Base-by-base conservation (phyloP, 495 filamentous ascomycete species). In the Penicillium malachiteum region DNA sequence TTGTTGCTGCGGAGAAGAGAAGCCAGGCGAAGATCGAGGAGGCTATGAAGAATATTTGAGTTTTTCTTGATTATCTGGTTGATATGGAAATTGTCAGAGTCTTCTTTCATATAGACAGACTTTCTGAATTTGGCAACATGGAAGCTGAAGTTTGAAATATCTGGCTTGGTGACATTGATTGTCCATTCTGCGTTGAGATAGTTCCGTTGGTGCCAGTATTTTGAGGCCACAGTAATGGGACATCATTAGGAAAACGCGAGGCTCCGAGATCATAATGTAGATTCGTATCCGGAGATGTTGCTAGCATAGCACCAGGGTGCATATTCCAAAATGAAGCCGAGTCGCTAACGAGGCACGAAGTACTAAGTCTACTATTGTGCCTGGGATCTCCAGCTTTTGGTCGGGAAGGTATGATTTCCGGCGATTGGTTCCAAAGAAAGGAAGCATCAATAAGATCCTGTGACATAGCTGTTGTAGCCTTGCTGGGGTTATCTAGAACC, bases 1-100 rank as follows among this genome's bases (percentile, higher is more conserved):
- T 65, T 42, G 40, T 62, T 32, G 57, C 40, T 17, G 56, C 50
- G 8, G 66, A 68, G 42, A 58, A 53, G 44, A 59, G 56, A 44
- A 65, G 60, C 46, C 55, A 57, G 52, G 58, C 46, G 18, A 52
- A 60, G 34, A 62, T 69, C 37, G 60, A 65, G 54, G 44, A 59
- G 48, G 60, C 48, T 13, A 57, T 61, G 50, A 54, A 57, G 50
- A 38, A 9, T 26, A 41, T 54, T 26, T 61, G 21, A 40, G n/a
- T 4, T 21, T 5, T 3, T 17, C 6, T 21, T 43, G 40, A 18
- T 13, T n/a, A 7, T 17, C 13, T n/a, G 6, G 7, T 17, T 43
- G 40, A 43, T 9, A 43, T 7, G 17, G 40, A 7, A 0, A 4
- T 4, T 26, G 21, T 26, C 21, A 2, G 21, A 26, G 21, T 13